phyloP scores from a whole-genome alignment of 768 basidiomycete species.

The Lactarius vividus region DNA sequence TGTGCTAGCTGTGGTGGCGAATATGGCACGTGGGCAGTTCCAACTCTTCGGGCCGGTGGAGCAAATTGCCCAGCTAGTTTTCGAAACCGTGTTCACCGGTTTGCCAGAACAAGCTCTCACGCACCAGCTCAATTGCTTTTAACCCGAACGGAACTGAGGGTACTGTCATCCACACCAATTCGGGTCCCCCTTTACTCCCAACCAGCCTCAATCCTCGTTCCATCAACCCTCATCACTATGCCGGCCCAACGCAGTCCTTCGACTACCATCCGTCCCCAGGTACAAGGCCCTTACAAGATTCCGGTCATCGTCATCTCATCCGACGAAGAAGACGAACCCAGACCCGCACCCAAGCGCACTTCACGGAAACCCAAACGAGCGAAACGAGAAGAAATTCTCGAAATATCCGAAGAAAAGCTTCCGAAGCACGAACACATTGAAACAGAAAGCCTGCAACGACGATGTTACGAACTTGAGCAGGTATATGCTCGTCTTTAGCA shows the following conservation, averaged over 20 bases:
- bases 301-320: slow-evolving; percentile 24
- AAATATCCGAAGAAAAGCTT: slow-evolving; percentile 14
- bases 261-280: slow-evolving; percentile 3
- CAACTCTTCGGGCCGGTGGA: not conserved
- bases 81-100: not conserved
- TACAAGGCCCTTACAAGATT: slow-evolving; percentile 4
- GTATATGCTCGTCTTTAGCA: not conserved
- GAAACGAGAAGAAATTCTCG: slow-evolving; percentile 8
- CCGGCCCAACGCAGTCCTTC: slow-evolving; percentile 16
- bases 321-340: slow-evolving; percentile 19
- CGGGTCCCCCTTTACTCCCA: slow-evolving; percentile 5
- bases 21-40: not conserved
- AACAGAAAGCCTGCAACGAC: slow-evolving; percentile 6
- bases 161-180: not conserved
- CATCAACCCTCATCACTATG: slow-evolving; percentile 3
- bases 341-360: not conserved
- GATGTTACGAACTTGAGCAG: slow-evolving; percentile 17
- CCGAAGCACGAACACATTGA: slow-evolving; percentile 19
- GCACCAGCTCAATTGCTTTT: not conserved
- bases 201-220: slow-evolving; percentile 6
- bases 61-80: not conserved
- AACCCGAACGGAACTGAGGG: not conserved
- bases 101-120: not conserved
- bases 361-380: slow-evolving; percentile 9
- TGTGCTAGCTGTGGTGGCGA: not conserved